Conservation (phyloP, 2,329 filamentous ascomycete genomes). For the Sporothrix brasiliensis region DNA sequence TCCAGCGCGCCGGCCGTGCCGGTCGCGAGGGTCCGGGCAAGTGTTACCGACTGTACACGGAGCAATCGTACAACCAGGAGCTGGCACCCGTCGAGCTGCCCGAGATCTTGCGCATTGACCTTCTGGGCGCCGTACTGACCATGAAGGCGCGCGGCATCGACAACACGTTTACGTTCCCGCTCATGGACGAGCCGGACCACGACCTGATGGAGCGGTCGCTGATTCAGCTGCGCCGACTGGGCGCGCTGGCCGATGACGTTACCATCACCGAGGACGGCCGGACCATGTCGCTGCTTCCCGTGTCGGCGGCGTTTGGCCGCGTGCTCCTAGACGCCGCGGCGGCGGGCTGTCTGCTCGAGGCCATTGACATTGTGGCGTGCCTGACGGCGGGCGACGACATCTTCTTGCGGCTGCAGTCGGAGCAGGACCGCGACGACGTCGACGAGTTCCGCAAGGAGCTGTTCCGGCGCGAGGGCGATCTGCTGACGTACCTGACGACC, state of each 20-base stretch:
- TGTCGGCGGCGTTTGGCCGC: slow-evolving; percentile 77
- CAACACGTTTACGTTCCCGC: slow-evolving; percentile 78
- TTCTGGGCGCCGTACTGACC: slow-evolving; percentile 81
- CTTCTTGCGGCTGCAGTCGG: slow-evolving; percentile 61
- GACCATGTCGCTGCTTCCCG: slow-evolving; percentile 79
- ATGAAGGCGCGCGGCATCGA: slow-evolving; percentile 91
- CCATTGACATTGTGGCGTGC: slow-evolving; percentile 78
- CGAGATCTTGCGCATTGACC: slow-evolving; percentile 88
- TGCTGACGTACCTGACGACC: slow-evolving; percentile 66
- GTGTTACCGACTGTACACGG: slow-evolving; percentile 86
- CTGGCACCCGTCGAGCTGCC: slow-evolving; percentile 72
- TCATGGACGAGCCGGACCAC: slow-evolving; percentile 77
- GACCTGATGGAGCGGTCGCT: slow-evolving; percentile 82
- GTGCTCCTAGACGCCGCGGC: slow-evolving; percentile 79
- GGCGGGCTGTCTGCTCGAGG: slow-evolving; percentile 74
- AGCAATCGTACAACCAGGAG: slow-evolving; percentile 70
- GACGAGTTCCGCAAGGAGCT: slow-evolving; percentile 60
- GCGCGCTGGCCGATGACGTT: slow-evolving; percentile 72
- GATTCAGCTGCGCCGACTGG: slow-evolving; percentile 75
- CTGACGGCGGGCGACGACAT: slow-evolving; percentile 66
- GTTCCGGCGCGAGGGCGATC: slow-evolving; percentile 63
- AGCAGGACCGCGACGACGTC: slow-evolving; percentile 58
- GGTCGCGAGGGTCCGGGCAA: slow-evolving; percentile 90
- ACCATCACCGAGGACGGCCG: slow-evolving; percentile 72
- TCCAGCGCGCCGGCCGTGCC: slow-evolving; percentile 87